A percentile compares a stretch with the other conserved stretches of the same genome.
phyloP scores from a whole-genome alignment of 495 filamentous ascomycete species.

The Lineolata rhizophorae region DNA sequence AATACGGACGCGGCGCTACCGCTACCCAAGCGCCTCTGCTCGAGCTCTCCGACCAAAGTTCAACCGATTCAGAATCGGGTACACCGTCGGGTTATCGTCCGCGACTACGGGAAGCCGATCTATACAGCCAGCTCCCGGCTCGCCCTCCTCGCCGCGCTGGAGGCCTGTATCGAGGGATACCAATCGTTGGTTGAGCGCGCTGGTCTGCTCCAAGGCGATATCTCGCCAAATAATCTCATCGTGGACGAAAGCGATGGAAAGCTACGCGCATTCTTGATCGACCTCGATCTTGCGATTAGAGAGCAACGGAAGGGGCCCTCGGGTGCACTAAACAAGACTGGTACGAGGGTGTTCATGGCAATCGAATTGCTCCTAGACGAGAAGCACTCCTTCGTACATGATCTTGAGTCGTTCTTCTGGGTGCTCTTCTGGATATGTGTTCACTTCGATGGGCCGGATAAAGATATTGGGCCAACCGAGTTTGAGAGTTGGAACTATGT shows the following conservation, averaged over 20 bases:
- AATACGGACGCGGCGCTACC: constrained; percentile 1
- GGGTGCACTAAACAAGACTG: constrained; percentile 13
- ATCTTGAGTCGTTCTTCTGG: constrained; percentile 33
- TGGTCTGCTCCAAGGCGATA: constrained; percentile 17
- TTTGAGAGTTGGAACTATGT: constrained; percentile 15
- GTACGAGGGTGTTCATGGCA: constrained; percentile 18
- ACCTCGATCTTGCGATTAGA: constrained; percentile 17
- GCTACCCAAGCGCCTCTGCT: constrained; percentile 7
- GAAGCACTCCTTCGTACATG: constrained; percentile 23
- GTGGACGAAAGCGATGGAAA: constrained; percentile 19
- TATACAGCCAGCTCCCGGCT: constrained; percentile 7
- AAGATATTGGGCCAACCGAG: constrained; percentile 1
- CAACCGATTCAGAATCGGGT: constrained; percentile 7
- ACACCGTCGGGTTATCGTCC: constrained; percentile 7
- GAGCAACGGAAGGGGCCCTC: constrained; percentile 8
- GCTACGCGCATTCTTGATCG: too few species aligned
- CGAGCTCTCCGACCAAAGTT: constrained; percentile 8
- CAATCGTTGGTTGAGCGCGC: constrained; percentile 13
- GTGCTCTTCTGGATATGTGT: constrained; percentile 22
- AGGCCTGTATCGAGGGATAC: too few species aligned
- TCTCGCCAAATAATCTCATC: constrained; percentile 21
- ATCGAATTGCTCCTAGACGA: constrained; percentile 16
- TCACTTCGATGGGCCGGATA: constrained; percentile 5
- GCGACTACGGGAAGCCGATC: constrained; percentile 7
- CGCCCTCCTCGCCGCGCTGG: too few species aligned